Evolutionary conservation across 2,329 filamentous ascomycete genomes (phyloP).

Genomic region (Diaporthe helianthi): DNA sequence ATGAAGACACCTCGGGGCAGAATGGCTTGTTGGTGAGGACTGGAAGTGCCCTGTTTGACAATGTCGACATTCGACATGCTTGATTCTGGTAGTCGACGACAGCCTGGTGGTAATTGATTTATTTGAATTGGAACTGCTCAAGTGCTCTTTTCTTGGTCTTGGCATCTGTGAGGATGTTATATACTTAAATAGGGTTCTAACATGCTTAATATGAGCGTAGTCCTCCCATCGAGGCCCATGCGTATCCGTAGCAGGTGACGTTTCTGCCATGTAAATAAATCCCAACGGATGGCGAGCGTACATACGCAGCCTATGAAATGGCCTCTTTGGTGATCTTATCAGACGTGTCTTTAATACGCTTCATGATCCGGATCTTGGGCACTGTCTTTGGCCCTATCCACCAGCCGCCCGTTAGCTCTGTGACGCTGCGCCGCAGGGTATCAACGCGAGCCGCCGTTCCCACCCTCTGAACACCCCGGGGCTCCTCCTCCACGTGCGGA

Average conservation of each 20-base stretch:
- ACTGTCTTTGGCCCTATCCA: constrained; percentile 70
- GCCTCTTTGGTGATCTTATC: constrained; percentile 15
- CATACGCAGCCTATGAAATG: neutral
- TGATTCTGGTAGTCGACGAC: neutral
- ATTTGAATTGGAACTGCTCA: neutral
- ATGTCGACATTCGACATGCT: constrained; percentile 2
- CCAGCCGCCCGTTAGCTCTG: constrained; percentile 63
- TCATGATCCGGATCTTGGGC: constrained; percentile 60
- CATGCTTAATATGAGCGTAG: neutral
- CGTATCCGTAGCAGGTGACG: neutral
- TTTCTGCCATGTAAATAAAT: neutral
- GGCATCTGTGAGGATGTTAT: neutral
- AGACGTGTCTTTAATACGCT: constrained; percentile 37
- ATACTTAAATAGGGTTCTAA: neutral
- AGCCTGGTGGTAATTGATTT: neutral
- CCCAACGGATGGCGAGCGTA: too few relatives aligned
- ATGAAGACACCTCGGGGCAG: neutral
- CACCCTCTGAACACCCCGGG: constrained; percentile 45
- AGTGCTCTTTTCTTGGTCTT: neutral
- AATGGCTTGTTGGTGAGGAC: constrained; percentile 11
- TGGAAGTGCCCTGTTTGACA: neutral
- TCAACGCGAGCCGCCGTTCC: constrained; percentile 54
- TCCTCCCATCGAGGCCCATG: neutral
- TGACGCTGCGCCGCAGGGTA: constrained; percentile 50
- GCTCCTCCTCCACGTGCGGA: constrained; percentile 35